Base-by-base conservation (phyloP, 2,329 filamentous ascomycete genomes). In the Colletotrichum zoysiae region DNA sequence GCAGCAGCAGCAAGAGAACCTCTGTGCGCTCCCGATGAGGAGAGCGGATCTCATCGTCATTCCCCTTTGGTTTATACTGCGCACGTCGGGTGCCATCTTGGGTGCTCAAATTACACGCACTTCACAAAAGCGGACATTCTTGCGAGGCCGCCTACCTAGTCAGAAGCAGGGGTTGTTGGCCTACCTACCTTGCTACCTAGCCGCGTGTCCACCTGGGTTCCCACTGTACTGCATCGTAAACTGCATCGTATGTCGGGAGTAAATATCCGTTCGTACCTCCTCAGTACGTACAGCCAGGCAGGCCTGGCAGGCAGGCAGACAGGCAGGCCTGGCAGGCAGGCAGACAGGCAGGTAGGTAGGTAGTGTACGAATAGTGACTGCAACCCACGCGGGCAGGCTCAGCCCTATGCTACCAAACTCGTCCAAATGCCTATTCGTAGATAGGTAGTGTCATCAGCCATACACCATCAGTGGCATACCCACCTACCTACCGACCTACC, bases 321-420 rank as follows among this genome's bases (percentile, higher is more conserved):
- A n/a, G n/a, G n/a, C n/a, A n/a, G n/a, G n/a, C n/a, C n/a, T n/a
- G n/a, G n/a, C n/a, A n/a, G n/a, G n/a, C n/a, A n/a, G n/a, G n/a
- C n/a, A n/a, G n/a, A n/a, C n/a, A n/a, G n/a, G n/a, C n/a, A n/a
- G n/a, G n/a, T n/a, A n/a, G n/a, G n/a, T n/a, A n/a, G n/a, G n/a
- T n/a, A n/a, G n/a, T n/a, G n/a, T n/a, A n/a, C n/a, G n/a, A n/a
- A n/a, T n/a, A n/a, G n/a, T n/a, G 55, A 23, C 9, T 40, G 40
- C n/a, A 30, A 44, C n/a, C 63, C 26, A 26, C 20, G 57, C 44
- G 61, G 64, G 57, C 50, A 67, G 65, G 59, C 69, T 71, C 69
- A 71, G 69, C 69, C 69, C 69, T 71, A 71, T 69, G 53, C 58
- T 64, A 26, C 42, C 51, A 64, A 71, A 53, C 44, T 65, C 56